Percentiles rank a stretch among this genome's conserved stretches.
phyloP scores from a whole-genome alignment of 768 basidiomycete species.

The Leccinum longicurvipes region DNA sequence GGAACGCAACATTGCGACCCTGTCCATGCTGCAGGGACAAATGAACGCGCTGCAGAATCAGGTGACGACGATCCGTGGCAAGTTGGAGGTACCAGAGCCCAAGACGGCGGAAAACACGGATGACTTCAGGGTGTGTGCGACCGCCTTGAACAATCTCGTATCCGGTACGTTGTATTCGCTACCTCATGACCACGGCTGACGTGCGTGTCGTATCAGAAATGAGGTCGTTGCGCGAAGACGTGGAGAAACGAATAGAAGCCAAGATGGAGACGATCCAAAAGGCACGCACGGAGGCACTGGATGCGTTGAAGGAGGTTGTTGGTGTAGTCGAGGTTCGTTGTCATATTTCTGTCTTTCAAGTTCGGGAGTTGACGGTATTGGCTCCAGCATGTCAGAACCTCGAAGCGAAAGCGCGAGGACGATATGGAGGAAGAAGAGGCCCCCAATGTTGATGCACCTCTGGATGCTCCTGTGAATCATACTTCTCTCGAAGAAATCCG shows the following conservation, averaged over 20 bases:
- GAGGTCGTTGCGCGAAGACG: slow-evolving; percentile 40
- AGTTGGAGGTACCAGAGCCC: slow-evolving; percentile 17
- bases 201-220: slow-evolving; percentile 36
- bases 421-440: slow-evolving; percentile 31
- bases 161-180: slow-evolving; percentile 34
- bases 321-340: slow-evolving; percentile 31
- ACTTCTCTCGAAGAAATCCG: neutral
- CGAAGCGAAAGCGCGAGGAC: slow-evolving; percentile 63
- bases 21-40: slow-evolving; percentile 28
- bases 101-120: slow-evolving; percentile 7
- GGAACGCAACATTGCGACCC: slow-evolving; percentile 31
- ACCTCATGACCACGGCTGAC: neutral
- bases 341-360: slow-evolving; percentile 7
- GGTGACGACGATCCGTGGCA: slow-evolving; percentile 18
- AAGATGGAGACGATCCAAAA: slow-evolving; percentile 44
- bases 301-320: slow-evolving; percentile 34
- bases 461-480: neutral
- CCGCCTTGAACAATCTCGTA: slow-evolving; percentile 38
- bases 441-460: neutral
- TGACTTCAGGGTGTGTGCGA: slow-evolving; percentile 31
- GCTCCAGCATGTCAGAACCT: slow-evolving; percentile 33
- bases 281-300: slow-evolving; percentile 39
- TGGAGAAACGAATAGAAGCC: slow-evolving; percentile 43
- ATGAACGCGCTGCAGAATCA: slow-evolving; percentile 19
- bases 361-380: slow-evolving; percentile 25